A percentile compares a stretch with the other conserved stretches of the same genome.
Conservation (phyloP, 1,284 basidiomycete genomes). For the Apiotrichum gracile region DNA sequence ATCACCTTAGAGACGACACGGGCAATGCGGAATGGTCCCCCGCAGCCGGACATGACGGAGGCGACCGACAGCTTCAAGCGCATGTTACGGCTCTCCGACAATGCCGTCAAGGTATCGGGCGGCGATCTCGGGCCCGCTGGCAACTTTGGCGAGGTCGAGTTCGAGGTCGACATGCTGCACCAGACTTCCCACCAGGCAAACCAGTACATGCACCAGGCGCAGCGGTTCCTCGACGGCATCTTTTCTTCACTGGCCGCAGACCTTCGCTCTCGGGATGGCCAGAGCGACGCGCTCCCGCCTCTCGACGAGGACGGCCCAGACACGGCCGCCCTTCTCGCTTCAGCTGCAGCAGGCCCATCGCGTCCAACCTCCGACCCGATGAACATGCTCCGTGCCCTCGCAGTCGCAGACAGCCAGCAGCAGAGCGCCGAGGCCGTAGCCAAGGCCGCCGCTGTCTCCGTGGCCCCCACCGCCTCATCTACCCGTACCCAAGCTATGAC, state of each 20-base stretch:
- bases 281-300: constrained; percentile 9
- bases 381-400: constrained; percentile 38
- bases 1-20: not conserved
- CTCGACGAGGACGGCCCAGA: constrained; percentile 28
- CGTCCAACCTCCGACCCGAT: constrained; percentile 31
- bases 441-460: constrained; percentile 27
- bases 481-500: constrained; percentile 1
- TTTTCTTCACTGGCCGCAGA: constrained; percentile 42
- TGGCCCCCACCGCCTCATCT: not conserved
- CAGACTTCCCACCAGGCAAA: constrained; percentile 40
- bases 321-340: constrained; percentile 21
- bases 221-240: constrained; percentile 45
- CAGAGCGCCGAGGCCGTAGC: constrained; percentile 29
- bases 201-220: constrained; percentile 41
- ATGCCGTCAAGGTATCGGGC: constrained; percentile 26
- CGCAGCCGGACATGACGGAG: constrained; percentile 21
- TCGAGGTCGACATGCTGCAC: constrained; percentile 43
- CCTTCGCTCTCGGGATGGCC: constrained; percentile 32
- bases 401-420: constrained; percentile 30
- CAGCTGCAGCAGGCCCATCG: constrained; percentile 7
- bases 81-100: constrained; percentile 31
- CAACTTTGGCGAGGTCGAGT: constrained; percentile 44
- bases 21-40: not conserved
- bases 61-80: constrained; percentile 30
- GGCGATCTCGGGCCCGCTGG: constrained; percentile 21